Base-by-base conservation (phyloP, 2,329 filamentous ascomycete species). In the Xylaria sp. region DNA sequence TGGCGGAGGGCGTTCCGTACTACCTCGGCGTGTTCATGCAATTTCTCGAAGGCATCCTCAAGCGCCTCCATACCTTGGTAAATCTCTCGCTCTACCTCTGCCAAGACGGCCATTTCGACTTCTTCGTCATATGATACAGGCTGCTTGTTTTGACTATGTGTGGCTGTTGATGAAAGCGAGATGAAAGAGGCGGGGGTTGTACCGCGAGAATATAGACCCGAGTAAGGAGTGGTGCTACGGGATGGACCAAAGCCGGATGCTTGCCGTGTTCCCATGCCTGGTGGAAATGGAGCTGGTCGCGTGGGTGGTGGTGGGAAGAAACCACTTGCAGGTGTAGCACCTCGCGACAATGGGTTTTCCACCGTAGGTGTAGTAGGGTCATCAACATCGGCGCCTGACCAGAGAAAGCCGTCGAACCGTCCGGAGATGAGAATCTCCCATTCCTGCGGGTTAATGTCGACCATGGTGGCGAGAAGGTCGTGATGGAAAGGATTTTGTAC, bases 361-460 rank as follows among this genome's bases (percentile, higher is more conserved):
- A 79, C 77, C 39, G 77, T 86, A 65, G 80, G 80, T 46, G 75
- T 75, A 8, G 76, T 73, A 37, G 75, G 76, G 51, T 85, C 84
- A 32, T 88, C 86, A n/a, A 75, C 79, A 63, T 98, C 94, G 7
- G 93, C 94, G 25, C 95, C 95, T 54, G 94, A 97, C 89, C 95
- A 97, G 23, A 98, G 86, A 81, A 98, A 98, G 3, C 95, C 95
- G 77, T 98, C 94, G 76, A 98, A 98, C 34, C 95, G 92, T 34
- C 95, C 95, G 0, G 95, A 98, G 4, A 92, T 93, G 13, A 98
- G 86, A 65, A 98, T 97, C 71, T 98, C 95, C 95, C 95, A 98
- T 80, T 98, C 95, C n/a, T 93, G 92, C 56, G 90, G 88, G 77
- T 92, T 96, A 74, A 98, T 96, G 62, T 94, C 93, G 44, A 92